A percentile compares a stretch with the other conserved stretches of the same genome.
Evolutionary conservation across 73 alveolate genomes (phyloP).

Genomic region (Paramecium sexaurelia): DNA sequence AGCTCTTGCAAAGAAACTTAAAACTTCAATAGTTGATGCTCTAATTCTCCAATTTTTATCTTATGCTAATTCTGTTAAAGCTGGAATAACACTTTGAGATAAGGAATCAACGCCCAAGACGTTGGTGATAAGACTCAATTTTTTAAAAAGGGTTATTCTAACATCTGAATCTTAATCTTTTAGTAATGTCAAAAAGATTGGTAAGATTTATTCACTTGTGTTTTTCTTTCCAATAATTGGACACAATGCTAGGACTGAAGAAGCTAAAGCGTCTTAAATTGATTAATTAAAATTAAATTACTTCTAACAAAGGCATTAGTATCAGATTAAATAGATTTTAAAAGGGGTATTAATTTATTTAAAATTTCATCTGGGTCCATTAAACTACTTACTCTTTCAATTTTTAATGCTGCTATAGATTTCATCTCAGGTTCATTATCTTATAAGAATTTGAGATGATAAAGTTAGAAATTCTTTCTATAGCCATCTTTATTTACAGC

Average conservation of each 20-base stretch:
- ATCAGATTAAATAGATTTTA: constrained; percentile 33
- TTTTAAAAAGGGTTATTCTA: constrained; percentile 64
- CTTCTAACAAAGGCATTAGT: constrained; percentile 65
- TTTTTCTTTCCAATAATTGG: constrained; percentile 59
- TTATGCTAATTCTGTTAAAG: constrained; percentile 66
- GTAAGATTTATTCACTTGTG: constrained; percentile 64
- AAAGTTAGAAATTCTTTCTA: constrained; percentile 41
- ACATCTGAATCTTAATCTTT: constrained; percentile 64
- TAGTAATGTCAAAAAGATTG: constrained; percentile 46
- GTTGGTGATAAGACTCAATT: constrained; percentile 52
- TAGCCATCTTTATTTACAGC: constrained; percentile 58
- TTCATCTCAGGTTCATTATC: constrained; percentile 70
- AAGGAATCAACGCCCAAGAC: constrained; percentile 64
- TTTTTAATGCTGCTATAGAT: constrained; percentile 61
- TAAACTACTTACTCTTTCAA: constrained; percentile 34
- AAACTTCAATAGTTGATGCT: constrained; percentile 61
- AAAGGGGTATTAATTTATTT: constrained; percentile 52
- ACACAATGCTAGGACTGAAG: constrained; percentile 60
- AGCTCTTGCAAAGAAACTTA: constrained; percentile 67
- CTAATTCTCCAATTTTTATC: constrained; percentile 72
- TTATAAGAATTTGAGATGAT: constrained; percentile 44
- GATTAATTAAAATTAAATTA: background rate
- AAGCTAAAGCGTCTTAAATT: constrained; percentile 54
- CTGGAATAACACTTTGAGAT: constrained; percentile 65
- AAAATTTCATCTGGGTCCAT: constrained; percentile 65